Evolutionary conservation across 2,329 filamentous ascomycete genomes (phyloP), one percentile per base, ranked within the genome.

Genomic region (Parastagonospora avenae): DNA sequence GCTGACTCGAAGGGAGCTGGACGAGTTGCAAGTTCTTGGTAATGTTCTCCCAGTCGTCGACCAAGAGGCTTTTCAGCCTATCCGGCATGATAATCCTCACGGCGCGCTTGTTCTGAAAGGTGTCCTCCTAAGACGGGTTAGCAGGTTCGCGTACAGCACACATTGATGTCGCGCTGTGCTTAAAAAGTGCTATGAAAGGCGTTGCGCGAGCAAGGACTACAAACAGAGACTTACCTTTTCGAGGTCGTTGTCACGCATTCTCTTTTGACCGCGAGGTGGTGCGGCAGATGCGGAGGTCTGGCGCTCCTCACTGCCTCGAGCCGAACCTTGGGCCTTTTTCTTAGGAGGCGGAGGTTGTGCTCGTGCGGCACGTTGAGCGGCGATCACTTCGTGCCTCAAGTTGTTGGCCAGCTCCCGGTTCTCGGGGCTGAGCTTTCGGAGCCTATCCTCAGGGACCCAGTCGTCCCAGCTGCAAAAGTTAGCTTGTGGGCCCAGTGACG

Each of bases 31-130:
- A 85, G 70, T 95, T 94, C 77, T 97, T 97, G 49, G 94, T 99
- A 55, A 99, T 87, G 65, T 97, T 96, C 74, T 99, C 94, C 94
- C 94, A 99, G 73, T 99, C 94, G 71, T 99, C 94, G 16, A 99
- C 94, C 2, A 99, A 85, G 56, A 96, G 83, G 12, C 90, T 91
- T 78, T 97, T 97, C 60, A 99, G 82, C 59, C 89, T 85, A 69
- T 97, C 94, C 0, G 94, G 92, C 58, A 97, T 86, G 42, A 87
- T 82, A 36, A 99, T 83, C 64, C 91, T 90, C 66, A 99, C 88
- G 14, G 91, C 91, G 15, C 93, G 92, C 50, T 92, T 87, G 56
- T 83, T 82, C 68, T 92, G 85, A 71, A 96, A 99, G 4, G 83
- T 80, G 54, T 97, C 94, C 78, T 97, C 94, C 92, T 97, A 74